Evolutionary conservation across 371 early-diverging fungal species (phyloP).

Genomic region (Zopfochytrium polystomum): DNA sequence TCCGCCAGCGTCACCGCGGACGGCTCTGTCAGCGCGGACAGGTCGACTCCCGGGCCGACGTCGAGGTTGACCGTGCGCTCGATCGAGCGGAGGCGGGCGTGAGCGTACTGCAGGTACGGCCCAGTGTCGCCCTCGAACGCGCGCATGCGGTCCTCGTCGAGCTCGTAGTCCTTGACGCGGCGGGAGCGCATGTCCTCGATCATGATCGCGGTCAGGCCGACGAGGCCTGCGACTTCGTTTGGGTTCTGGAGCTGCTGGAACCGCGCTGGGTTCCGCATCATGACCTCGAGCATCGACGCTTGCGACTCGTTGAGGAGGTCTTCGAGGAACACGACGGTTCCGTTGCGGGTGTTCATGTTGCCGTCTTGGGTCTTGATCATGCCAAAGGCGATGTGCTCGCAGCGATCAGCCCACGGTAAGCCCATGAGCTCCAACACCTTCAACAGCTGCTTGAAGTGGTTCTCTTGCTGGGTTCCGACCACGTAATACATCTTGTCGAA

Average conservation of each 20-base stretch:
- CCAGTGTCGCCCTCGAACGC: too few species aligned
- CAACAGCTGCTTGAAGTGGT: slow-evolving; percentile 96
- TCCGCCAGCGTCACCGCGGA: too few species aligned
- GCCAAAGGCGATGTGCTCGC: too few species aligned
- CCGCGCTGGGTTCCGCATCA: slow-evolving; percentile 86
- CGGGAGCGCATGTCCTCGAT: slow-evolving; percentile 96
- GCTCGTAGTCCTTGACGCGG: slow-evolving; percentile 94
- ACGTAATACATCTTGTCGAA: slow-evolving; percentile 96
- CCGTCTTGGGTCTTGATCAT: slow-evolving; percentile 71
- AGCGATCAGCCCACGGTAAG: slow-evolving; percentile 72
- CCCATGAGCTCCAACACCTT: slow-evolving; percentile 83
- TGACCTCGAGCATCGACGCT: slow-evolving; percentile 90
- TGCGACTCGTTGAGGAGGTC: slow-evolving; percentile 93
- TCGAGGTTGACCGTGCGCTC: slow-evolving; percentile 59
- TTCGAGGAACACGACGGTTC: slow-evolving; percentile 96
- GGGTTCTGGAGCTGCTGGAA: slow-evolving; percentile 80
- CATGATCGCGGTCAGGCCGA: slow-evolving; percentile 84
- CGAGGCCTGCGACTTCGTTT: slow-evolving; percentile 41
- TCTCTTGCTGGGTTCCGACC: slow-evolving; percentile 93
- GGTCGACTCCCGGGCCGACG: slow-evolving; percentile 25
- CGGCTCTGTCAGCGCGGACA: slow-evolving; percentile 55
- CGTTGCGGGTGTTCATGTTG: slow-evolving; percentile 98
- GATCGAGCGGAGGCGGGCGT: slow-evolving; percentile 93
- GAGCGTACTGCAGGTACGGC: too few species aligned
- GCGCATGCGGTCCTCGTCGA: too few species aligned